Evolutionary conservation across 2,329 filamentous ascomycete species (phyloP), one percentile per base, ranked within the genome.

Genomic region (Sarocladium kiliense): DNA sequence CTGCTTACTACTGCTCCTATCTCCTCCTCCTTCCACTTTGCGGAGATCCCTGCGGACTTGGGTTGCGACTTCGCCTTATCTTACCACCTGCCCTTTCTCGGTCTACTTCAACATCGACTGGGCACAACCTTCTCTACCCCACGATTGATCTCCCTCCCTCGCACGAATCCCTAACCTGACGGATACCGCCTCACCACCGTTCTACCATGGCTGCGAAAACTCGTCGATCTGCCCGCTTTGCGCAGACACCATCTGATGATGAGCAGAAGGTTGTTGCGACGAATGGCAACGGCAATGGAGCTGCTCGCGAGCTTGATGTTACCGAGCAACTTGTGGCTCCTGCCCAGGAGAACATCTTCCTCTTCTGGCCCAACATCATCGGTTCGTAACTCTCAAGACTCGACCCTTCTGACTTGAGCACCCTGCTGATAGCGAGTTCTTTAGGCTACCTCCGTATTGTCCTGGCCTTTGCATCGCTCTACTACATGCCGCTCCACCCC

Each of bases 401-500:
- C n/a, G n/a, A n/a, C n/a, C n/a, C n/a, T n/a, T n/a, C n/a, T n/a
- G n/a, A n/a, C n/a, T n/a, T n/a, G n/a, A n/a, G n/a, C n/a, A n/a
- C n/a, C n/a, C n/a, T n/a, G n/a, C n/a, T n/a, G n/a, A n/a, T n/a
- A n/a, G n/a, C n/a, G n/a, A n/a, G n/a, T n/a, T n/a, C n/a, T n/a
- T n/a, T 60, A 91, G 89, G 89, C 62, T 93, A 93, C 72, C 79
- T 75, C 56, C 86, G 89, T 65, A 87, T 94, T 66, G 75, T 93
- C 60, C 82, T 93, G 62, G 91, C 92, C 64, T 77, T 97, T 65
- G 90, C 89, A 49, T 97, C 94, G 26, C 85, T 99, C 62, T 96
- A 97, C 77, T 99, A 97, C 78, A 99, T 99, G 94, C 93, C 94
- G 53, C 84, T 97, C 54, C 94, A 99, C 71, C 93, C 93, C n/a